Evolutionary conservation across 2,329 filamentous ascomycete genomes (phyloP).

Genomic region (Balansia obtecta): DNA sequence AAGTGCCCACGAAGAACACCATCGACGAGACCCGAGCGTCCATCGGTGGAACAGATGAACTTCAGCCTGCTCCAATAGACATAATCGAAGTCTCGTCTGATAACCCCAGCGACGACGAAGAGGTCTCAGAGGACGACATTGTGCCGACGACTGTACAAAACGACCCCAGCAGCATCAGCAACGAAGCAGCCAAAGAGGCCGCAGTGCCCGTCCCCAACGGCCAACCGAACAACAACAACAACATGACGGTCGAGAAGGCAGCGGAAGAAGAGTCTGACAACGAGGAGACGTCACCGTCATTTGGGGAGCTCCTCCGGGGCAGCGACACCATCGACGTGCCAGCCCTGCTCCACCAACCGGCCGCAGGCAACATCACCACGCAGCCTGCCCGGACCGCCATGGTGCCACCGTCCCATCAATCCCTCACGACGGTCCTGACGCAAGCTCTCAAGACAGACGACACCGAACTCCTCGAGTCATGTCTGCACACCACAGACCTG

Average conservation of each 20-base stretch:
- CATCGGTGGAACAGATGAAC: conserved; percentile 32
- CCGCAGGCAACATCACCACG: conserved; percentile 19
- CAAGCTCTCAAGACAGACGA: conserved; percentile 92
- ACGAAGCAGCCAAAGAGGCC: conserved; percentile 6
- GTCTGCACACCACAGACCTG: conserved; percentile 68
- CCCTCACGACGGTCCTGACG: conserved; percentile 81
- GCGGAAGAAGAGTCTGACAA: conserved; percentile 29
- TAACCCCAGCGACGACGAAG: conserved; percentile 36
- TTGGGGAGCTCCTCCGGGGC: conserved; percentile 73
- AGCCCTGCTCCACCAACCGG: conserved; percentile 37
- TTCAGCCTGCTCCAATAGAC: conserved; percentile 26
- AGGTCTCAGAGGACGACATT: conserved; percentile 19
- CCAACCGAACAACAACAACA: no score
- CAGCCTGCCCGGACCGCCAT: conserved; percentile 35
- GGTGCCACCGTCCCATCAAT: conserved; percentile 58
- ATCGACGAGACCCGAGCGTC: conserved; percentile 48
- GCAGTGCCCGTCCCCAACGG: conserved; percentile 14
- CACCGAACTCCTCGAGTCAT: conserved; percentile 77
- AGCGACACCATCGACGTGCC: conserved; percentile 67
- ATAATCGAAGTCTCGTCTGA: conserved; percentile 48
- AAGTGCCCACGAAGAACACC: conserved; percentile 33
- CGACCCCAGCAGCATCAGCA: conserved; percentile 6
- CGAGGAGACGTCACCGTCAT: conserved; percentile 51
- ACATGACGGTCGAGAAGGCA: conserved; percentile 14
- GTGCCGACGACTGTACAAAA: conserved; percentile 13